Conservation (phyloP, 2,329 filamentous ascomycete genomes). For the Fusarium sp. region DNA sequence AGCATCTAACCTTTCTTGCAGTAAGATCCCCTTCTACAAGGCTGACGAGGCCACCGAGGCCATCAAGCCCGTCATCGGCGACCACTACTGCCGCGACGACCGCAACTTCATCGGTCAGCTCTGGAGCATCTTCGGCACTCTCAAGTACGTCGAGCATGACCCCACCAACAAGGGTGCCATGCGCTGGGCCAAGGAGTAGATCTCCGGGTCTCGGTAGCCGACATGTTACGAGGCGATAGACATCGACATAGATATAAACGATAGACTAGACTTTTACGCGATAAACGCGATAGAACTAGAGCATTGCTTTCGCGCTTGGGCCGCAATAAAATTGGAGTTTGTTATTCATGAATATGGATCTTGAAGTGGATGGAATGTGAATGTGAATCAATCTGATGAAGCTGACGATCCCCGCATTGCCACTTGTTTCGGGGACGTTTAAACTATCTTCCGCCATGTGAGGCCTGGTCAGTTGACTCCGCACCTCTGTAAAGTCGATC, state of each 20-base stretch:
- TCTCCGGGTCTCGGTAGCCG: slow-evolving; percentile 1
- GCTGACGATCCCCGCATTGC: slow-evolving; percentile 8
- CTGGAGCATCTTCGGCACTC: slow-evolving; percentile 47
- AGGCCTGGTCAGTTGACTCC: neutral
- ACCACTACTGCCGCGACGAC: slow-evolving; percentile 77
- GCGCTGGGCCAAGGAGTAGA: slow-evolving; percentile 48
- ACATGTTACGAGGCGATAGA: slow-evolving; percentile 21
- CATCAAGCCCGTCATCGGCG: slow-evolving; percentile 92
- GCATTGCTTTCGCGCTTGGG: slow-evolving; percentile 19
- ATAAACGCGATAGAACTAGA: slow-evolving; percentile 36
- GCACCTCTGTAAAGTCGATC: neutral
- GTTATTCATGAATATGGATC: slow-evolving; percentile 12
- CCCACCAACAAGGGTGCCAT: slow-evolving; percentile 41
- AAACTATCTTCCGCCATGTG: slow-evolving; percentile 15
- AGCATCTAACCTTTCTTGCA: slow-evolving; percentile 15
- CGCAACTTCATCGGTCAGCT: slow-evolving; percentile 49
- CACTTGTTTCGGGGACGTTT: neutral
- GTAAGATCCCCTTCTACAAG: slow-evolving; percentile 58
- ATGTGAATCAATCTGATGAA: neutral
- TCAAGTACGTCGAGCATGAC: slow-evolving; percentile 50
- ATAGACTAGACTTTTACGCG: slow-evolving; percentile 35
- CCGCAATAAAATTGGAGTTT: slow-evolving; percentile 35
- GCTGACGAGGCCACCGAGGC: slow-evolving; percentile 66
- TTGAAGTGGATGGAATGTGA: neutral
- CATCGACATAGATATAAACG: slow-evolving; percentile 34